Conservation (phyloP, 352 stramenopile species). For the Globisporangium cystogenes region DNA sequence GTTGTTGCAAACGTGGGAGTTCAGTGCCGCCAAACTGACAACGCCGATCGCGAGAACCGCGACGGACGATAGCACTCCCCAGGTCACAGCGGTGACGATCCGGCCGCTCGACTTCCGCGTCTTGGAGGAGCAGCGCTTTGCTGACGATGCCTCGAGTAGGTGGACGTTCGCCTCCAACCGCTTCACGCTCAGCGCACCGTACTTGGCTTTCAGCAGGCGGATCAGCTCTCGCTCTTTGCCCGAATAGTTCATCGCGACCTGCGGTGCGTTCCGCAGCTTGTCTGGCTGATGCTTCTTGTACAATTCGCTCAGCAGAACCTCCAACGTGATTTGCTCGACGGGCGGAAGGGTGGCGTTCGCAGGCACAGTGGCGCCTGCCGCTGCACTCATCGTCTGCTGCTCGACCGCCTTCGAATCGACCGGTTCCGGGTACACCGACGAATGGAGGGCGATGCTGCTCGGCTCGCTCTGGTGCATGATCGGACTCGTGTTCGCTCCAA, state of each 20-base stretch:
- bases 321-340: constrained; percentile 26
- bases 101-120: constrained; percentile 1
- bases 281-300: constrained; percentile 78
- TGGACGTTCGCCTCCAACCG: constrained; percentile 54
- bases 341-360: neutral
- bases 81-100: constrained; percentile 5
- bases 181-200: constrained; percentile 72
- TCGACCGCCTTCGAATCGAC: neutral
- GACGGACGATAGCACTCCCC: neutral
- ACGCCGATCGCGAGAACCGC: neutral
- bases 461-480: constrained; percentile 6
- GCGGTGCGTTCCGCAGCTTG: constrained; percentile 53
- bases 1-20: neutral
- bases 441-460: neutral
- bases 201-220: constrained; percentile 54
- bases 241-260: constrained; percentile 48
- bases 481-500: constrained; percentile 6
- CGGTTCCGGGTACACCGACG: neutral
- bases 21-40: neutral
- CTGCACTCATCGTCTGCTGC: neutral
- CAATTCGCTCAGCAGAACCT: constrained; percentile 51
- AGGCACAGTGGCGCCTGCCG: neutral
- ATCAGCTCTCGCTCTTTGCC: constrained; percentile 69
- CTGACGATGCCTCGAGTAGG: constrained; percentile 21
- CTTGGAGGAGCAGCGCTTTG: neutral